phyloP scores from a whole-genome alignment of 306 rosid genomes.

The Acacia confusa region DNA sequence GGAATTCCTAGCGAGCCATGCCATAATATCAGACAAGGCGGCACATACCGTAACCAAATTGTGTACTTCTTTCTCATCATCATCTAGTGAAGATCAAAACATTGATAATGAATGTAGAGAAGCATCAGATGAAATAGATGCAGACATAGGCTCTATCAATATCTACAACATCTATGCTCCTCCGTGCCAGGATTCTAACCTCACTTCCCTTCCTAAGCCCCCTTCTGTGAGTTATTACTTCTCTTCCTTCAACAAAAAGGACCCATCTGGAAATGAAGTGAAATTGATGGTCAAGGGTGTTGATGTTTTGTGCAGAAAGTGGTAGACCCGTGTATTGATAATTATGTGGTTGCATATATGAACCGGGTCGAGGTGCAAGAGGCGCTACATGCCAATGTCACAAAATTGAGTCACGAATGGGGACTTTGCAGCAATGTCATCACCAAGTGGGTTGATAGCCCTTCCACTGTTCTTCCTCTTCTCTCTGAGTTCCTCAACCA shows the following conservation, averaged over 20 bases:
- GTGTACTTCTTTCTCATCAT: conserved; percentile 29
- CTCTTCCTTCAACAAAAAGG: not conserved
- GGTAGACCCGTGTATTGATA: conserved; percentile 73
- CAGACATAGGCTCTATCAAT: conserved; percentile 28
- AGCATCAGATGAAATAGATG: not conserved
- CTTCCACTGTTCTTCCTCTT: conserved; percentile 68
- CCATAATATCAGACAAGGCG: conserved; percentile 47
- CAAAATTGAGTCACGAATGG: conserved; percentile 75
- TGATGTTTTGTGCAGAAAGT: conserved; percentile 39
- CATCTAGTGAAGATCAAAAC: not conserved
- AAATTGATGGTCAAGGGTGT: not conserved
- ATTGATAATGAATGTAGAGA: conserved; percentile 27
- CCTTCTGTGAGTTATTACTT: conserved; percentile 38
- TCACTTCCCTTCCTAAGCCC: conserved; percentile 56
- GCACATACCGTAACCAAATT: conserved; percentile 7
- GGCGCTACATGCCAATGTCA: conserved; percentile 87
- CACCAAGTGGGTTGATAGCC: conserved; percentile 47
- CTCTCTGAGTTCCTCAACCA: conserved; percentile 43
- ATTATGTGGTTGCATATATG: conserved; percentile 62
- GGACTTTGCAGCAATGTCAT: conserved; percentile 67
- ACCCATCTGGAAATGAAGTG: not conserved
- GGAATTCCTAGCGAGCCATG: conserved; percentile 45
- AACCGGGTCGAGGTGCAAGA: conserved; percentile 72
- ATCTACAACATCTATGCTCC: conserved; percentile 59
- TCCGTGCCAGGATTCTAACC: conserved; percentile 35